Conservation (phyloP, 2,329 filamentous ascomycete species). For the Ascochyta lentis region DNA sequence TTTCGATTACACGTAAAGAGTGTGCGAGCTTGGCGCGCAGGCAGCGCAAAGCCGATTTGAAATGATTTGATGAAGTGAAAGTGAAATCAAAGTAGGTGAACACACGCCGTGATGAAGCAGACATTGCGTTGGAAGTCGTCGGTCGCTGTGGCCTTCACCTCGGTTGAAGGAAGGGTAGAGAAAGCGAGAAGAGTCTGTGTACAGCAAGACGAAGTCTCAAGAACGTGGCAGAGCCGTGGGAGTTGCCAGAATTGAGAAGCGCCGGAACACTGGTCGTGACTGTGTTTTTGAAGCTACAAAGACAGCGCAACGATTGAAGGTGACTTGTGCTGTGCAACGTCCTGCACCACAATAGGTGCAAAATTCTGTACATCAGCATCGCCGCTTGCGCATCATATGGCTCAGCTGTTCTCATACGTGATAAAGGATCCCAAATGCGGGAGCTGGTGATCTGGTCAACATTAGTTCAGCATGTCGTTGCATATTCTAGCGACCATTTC, state of each 20-base stretch:
- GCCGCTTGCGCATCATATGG: not conserved
- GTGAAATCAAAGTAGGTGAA: not conserved
- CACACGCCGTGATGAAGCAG: not conserved
- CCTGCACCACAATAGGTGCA: not conserved
- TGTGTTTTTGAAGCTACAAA: not conserved
- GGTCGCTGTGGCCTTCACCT: constrained; percentile 14
- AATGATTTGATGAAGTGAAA: constrained; percentile 16
- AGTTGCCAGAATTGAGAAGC: not conserved
- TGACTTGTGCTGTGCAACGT: not conserved
- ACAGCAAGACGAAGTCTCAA: constrained; percentile 11
- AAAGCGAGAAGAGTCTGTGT: constrained; percentile 11
- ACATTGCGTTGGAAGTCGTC: constrained; percentile 1
- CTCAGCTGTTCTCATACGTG: not conserved
- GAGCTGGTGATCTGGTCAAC: no score
- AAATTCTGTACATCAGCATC: not conserved
- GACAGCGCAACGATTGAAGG: not conserved
- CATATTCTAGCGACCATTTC: not conserved
- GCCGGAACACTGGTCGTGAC: constrained; percentile 1
- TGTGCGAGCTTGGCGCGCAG: constrained; percentile 10
- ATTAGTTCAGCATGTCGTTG: no score
- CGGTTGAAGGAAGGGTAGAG: constrained; percentile 1
- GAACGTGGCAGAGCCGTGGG: constrained; percentile 2
- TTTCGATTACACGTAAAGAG: not conserved
- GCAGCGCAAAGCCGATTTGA: not conserved
- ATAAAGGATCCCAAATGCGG: no score